These are phyloP conservation scores for Globisporangium radiosum DNA, from an alignment of 352 stramenopile species.

Conservation along the genomic window DNA sequence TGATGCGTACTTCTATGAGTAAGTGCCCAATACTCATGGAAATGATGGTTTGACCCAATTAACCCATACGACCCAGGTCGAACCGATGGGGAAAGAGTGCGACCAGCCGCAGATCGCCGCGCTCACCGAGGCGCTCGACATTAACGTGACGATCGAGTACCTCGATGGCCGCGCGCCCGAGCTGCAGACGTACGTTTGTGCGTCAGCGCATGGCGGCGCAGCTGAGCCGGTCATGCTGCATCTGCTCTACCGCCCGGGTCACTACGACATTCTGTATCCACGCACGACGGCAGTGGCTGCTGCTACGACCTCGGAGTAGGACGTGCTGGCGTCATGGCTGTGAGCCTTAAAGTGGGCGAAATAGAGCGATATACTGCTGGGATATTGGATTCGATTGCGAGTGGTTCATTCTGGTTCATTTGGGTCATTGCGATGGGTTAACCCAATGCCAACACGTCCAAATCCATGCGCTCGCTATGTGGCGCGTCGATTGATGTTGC, in stretches of 20 bases:
- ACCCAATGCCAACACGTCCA: not conserved
- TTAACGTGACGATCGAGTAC: slow-evolving; percentile 91
- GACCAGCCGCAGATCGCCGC: slow-evolving; percentile 90
- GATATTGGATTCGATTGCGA: too few species aligned
- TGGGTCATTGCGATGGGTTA: not conserved
- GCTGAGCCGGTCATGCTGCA: slow-evolving; percentile 33
- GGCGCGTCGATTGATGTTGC: not conserved
- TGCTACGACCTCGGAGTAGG: not conserved
- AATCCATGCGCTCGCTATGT: not conserved
- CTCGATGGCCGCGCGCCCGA: slow-evolving; percentile 77
- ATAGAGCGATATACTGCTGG: too few species aligned
- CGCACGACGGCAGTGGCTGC: slow-evolving; percentile 7
- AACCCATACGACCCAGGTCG: slow-evolving; percentile 49
- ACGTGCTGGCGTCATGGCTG: too few species aligned
- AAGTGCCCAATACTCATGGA: too few species aligned
- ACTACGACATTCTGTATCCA: slow-evolving; percentile 94
- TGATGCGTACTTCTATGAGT: too few species aligned
- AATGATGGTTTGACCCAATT: too few species aligned
- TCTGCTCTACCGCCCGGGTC: slow-evolving; percentile 91
- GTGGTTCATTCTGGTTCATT: not conserved
- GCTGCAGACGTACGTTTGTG: slow-evolving; percentile 65
- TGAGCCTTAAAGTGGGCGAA: too few species aligned
- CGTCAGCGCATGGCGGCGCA: slow-evolving; percentile 11
- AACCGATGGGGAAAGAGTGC: slow-evolving; percentile 92
- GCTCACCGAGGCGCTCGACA: slow-evolving; percentile 86